phyloP scores from a whole-genome alignment of 73 alveolate species.

The Paramecium sonneborni region DNA sequence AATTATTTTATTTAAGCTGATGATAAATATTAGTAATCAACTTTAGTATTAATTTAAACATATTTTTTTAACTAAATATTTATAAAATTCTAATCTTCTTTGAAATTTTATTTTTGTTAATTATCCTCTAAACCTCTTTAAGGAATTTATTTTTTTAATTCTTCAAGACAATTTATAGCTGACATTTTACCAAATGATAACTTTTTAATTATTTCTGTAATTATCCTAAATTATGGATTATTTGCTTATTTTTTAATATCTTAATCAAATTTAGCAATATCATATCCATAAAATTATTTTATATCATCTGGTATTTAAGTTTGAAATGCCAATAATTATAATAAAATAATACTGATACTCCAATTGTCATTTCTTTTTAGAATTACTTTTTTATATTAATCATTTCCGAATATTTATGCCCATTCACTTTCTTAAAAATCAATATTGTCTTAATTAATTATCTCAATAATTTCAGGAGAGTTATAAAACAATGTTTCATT shows the following conservation, averaged over 20 bases:
- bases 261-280: neutral
- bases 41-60: neutral
- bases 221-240: neutral
- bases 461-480: neutral
- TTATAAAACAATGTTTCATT: neutral
- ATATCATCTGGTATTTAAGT: neutral
- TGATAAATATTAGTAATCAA: neutral
- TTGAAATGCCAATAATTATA: neutral
- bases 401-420: neutral
- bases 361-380: neutral
- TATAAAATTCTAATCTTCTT: neutral
- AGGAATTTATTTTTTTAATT: neutral
- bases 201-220: neutral
- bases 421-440: constrained; percentile 1
- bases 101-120: neutral
- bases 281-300: neutral
- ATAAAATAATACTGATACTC: neutral
- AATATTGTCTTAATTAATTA: neutral
- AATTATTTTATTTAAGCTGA: neutral
- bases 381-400: neutral
- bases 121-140: neutral
- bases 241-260: neutral
- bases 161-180: neutral
- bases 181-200: neutral
- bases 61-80: neutral